These are phyloP conservation scores for Rhizopus arrhizus DNA, from an alignment of 371 early-diverging fungal genomes.

Conservation along the genomic window DNA sequence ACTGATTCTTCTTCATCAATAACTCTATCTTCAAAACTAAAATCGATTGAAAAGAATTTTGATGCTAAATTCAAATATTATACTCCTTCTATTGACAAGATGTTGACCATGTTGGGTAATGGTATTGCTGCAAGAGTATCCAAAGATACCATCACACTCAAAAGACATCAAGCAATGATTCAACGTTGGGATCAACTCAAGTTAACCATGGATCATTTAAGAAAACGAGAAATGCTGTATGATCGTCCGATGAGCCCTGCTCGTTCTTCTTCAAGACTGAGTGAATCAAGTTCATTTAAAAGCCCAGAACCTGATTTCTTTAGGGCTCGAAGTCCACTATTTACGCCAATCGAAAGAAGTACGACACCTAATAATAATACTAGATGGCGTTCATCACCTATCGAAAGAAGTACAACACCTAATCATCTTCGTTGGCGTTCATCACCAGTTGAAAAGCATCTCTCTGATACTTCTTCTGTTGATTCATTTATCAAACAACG, in stretches of 20 bases:
- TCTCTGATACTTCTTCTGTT: constrained; percentile 1
- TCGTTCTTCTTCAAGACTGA: constrained; percentile 35
- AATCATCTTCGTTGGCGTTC: neutral
- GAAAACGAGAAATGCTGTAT: constrained; percentile 49
- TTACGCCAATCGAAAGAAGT: neutral
- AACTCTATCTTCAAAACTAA: constrained; percentile 25
- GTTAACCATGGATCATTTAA: constrained; percentile 54
- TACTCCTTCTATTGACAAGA: constrained; percentile 59
- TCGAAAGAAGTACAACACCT: neutral
- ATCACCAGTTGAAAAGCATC: constrained; percentile 2
- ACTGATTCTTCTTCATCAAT: constrained; percentile 8
- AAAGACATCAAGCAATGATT: constrained; percentile 55
- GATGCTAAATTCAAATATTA: constrained; percentile 67
- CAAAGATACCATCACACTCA: constrained; percentile 41
- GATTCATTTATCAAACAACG: neutral
- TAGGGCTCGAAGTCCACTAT: neutral
- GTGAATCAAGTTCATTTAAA: constrained; percentile 4
- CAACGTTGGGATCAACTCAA: constrained; percentile 57
- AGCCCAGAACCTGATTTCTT: constrained; percentile 1
- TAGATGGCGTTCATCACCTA: neutral
- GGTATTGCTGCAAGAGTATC: constrained; percentile 58
- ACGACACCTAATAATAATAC: neutral
- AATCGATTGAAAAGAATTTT: constrained; percentile 60
- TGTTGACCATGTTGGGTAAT: constrained; percentile 62
- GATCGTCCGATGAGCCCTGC: constrained; percentile 33